Base-by-base conservation (phyloP, 768 basidiomycete genomes). In the Leccinum subgranulosum region DNA sequence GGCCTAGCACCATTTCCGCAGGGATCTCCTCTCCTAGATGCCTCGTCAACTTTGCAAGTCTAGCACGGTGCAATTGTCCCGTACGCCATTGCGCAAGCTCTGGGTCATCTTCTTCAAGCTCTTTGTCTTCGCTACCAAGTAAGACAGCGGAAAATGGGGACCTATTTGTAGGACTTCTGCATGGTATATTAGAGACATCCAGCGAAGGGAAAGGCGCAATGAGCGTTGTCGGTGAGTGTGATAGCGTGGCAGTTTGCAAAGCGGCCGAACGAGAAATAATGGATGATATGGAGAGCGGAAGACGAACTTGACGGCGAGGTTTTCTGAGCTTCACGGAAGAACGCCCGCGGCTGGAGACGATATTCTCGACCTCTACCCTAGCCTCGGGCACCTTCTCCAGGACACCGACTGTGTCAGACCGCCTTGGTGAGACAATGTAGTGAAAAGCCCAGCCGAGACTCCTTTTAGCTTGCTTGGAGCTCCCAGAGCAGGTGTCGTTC, bases 371-470 rank as follows among this genome's bases (percentile, higher is more conserved):
- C 29, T 56, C 62, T 17, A 33, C 45, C 21, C 27, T 45, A 28
- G 19, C 51, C 41, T 62, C 52, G 15, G 29, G 34, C 23, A 50
- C 53, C 41, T 33, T 54, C 8, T 60, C 61, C 34, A 58, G 31
- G 43, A 21, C 28, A 39, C 7, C 45, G 5, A 34, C 52, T 12
- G 15, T 19, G 28, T n/a, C 41, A 31, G 25, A 28, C 29, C 46
- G 54, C 29, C 48, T 51, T 17, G 55, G 47, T 34, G 57, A 54
- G 36, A 76, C 66, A 3, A 72, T 54, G 28, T 78, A 73, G 36
- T 75, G 76, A 43, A 83, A 74, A 49, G 78, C 73, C 51, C 69
- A 74, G 59, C 75, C 76, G 49, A 83, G 67, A 60, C 78, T 81
- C 36, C 72, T 73, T 53, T 67, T 70, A 54, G 62, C 61, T 14